Evolutionary conservation across 768 basidiomycete species (phyloP).

Genomic region (Rhodotorula diobovata): DNA sequence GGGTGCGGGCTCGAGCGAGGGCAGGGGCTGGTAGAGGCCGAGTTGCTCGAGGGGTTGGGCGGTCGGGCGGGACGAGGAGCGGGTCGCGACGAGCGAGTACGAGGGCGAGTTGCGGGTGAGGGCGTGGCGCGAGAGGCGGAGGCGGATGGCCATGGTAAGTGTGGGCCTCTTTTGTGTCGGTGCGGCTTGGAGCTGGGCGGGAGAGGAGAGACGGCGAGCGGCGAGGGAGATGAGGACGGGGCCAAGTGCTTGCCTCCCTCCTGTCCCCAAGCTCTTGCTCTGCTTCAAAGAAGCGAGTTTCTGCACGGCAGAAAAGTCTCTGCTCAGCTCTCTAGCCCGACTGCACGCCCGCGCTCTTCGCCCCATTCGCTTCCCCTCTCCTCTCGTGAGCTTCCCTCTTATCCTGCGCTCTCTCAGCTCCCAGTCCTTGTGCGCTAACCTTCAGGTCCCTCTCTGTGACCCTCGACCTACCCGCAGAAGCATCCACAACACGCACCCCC

Average conservation of each 20-base stretch:
- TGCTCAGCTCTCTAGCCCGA: accelerated
- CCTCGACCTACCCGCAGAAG: not conserved
- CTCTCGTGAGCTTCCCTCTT: not conserved
- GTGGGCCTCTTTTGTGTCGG: not conserved
- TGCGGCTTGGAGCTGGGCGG: not conserved
- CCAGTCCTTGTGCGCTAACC: too few relatives aligned
- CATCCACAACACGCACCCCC: not conserved
- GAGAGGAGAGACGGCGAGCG: not conserved
- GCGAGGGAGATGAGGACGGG: not conserved
- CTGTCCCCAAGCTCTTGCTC: not conserved
- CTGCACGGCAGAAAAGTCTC: not conserved
- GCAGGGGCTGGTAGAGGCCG: constrained; percentile 72
- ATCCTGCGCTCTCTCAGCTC: too few relatives aligned
- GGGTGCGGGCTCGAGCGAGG: constrained; percentile 15
- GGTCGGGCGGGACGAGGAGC: constrained; percentile 66
- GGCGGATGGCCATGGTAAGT: constrained; percentile 60
- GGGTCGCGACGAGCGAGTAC: constrained; percentile 79
- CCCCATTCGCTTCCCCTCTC: not conserved
- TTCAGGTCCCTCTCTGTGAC: too few relatives aligned
- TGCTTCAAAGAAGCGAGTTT: accelerated
- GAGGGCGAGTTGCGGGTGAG: constrained; percentile 62
- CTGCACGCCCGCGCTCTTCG: too few relatives aligned
- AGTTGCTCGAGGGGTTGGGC: constrained; percentile 82
- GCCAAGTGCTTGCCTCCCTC: not conserved
- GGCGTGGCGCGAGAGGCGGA: constrained; percentile 81